Evolutionary conservation across 257 asterid species (phyloP).

Genomic region (Nicotiana undulata): DNA sequence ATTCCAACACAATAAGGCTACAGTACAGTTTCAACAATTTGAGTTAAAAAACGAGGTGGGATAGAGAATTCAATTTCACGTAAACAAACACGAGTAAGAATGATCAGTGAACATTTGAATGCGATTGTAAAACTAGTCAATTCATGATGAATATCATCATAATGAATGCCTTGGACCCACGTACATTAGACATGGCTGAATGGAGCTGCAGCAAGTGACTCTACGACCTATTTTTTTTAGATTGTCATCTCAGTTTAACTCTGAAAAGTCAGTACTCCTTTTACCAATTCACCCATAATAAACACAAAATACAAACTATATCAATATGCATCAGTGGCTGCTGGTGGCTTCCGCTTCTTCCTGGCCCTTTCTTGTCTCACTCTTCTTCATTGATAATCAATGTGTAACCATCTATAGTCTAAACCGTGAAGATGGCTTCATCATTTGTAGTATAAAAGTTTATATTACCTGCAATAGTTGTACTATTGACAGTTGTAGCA

Average conservation of each 20-base stretch:
- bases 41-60: no score
- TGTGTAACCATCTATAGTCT: slow-evolving; percentile 1
- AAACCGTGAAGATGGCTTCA: slow-evolving; percentile 4
- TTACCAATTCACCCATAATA: neutral
- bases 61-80: no score
- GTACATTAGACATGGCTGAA: slow-evolving; percentile 81
- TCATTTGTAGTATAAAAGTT: neutral
- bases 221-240: slow-evolving; percentile 40
- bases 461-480: neutral
- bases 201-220: slow-evolving; percentile 39
- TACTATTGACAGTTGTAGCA: neutral
- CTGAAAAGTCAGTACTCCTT: neutral
- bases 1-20: no score
- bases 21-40: no score
- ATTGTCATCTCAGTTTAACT: neutral
- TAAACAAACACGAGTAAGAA: no score
- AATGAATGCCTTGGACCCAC: slow-evolving; percentile 43
- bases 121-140: neutral
- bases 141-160: neutral
- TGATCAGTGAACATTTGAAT: no score
- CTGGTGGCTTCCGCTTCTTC: neutral
- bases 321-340: neutral
- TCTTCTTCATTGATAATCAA: neutral
- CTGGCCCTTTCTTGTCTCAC: neutral
- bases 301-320: neutral